Conservation (phyloP, 2,329 filamentous ascomycete genomes). For the Ceratocystis cacaofunesta region DNA sequence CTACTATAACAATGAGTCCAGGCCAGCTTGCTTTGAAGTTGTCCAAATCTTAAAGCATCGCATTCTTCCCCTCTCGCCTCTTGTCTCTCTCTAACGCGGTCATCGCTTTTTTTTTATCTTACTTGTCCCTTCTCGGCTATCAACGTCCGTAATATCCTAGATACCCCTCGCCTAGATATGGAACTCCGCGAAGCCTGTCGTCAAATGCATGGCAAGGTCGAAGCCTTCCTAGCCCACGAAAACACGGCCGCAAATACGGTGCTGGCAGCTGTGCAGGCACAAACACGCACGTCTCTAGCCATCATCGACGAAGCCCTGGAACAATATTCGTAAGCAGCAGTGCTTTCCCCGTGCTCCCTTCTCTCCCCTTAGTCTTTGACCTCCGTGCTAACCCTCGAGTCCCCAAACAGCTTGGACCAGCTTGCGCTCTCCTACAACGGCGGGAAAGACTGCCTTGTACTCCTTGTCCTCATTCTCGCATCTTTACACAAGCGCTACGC, state of each 20-base stretch:
- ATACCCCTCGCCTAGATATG: constrained; percentile 10
- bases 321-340: constrained; percentile 50
- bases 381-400: constrained; percentile 1
- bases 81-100: background rate
- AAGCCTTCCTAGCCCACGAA: constrained; percentile 48
- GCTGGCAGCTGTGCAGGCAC: constrained; percentile 52
- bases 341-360: constrained; percentile 9
- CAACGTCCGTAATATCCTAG: no score
- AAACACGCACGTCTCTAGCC: constrained; percentile 55
- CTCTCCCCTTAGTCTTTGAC: background rate
- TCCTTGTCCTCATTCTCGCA: constrained; percentile 74
- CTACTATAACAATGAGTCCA: background rate
- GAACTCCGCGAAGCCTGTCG: constrained; percentile 30
- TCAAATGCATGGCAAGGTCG: constrained; percentile 44
- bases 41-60: background rate
- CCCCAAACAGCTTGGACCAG: constrained; percentile 13
- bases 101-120: background rate
- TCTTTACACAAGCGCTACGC: constrained; percentile 32
- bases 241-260: constrained; percentile 32
- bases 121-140: no score
- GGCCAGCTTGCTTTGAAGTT: background rate
- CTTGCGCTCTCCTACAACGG: constrained; percentile 64
- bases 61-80: background rate
- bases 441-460: constrained; percentile 70
- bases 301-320: constrained; percentile 63